Evolutionary conservation across 2,329 filamentous ascomycete genomes (phyloP).

Genomic region (Ophiostoma himal-ulmi): DNA sequence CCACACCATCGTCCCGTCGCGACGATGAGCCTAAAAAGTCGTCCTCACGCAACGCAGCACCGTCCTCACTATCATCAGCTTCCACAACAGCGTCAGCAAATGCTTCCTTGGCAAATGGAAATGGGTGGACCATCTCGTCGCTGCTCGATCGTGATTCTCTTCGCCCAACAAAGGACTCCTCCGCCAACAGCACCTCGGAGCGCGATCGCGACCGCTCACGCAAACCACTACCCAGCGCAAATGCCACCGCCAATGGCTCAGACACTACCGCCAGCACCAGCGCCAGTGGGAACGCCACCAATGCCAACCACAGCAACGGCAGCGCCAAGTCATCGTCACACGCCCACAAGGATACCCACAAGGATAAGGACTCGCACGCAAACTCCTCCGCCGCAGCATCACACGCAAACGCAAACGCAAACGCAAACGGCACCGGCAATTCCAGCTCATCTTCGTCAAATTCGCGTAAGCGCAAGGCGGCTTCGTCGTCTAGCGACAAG

Average conservation of each 20-base stretch:
- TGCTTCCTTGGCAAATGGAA: not conserved
- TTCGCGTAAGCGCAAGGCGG: conserved; percentile 82
- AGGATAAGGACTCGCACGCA: conserved; percentile 28
- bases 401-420: not conserved
- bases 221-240: conserved; percentile 25
- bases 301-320: conserved; percentile 26
- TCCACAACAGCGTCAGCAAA: not conserved
- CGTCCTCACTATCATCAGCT: conserved; percentile 26
- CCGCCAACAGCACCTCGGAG: conserved; percentile 12
- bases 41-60: conserved; percentile 26
- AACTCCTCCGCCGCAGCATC: conserved; percentile 26
- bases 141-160: conserved; percentile 21
- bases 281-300: not conserved
- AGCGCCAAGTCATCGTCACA: conserved; percentile 17
- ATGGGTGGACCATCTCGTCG: conserved; percentile 14
- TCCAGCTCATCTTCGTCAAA: conserved; percentile 41
- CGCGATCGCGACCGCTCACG: conserved; percentile 19
- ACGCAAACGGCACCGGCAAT: conserved; percentile 30
- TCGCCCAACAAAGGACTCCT: conserved; percentile 20
- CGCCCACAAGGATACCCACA: conserved; percentile 23
- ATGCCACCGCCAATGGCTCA: conserved; percentile 27
- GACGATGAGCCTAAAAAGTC: conserved; percentile 54
- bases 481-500: conserved; percentile 32
- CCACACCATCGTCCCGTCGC: conserved; percentile 36
- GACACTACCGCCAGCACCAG: conserved; percentile 22